A percentile compares a stretch with the other conserved stretches of the same genome.
These are phyloP conservation scores for Dentipellis fragilis DNA, from an alignment of 768 basidiomycete species.

Conservation along the genomic window DNA sequence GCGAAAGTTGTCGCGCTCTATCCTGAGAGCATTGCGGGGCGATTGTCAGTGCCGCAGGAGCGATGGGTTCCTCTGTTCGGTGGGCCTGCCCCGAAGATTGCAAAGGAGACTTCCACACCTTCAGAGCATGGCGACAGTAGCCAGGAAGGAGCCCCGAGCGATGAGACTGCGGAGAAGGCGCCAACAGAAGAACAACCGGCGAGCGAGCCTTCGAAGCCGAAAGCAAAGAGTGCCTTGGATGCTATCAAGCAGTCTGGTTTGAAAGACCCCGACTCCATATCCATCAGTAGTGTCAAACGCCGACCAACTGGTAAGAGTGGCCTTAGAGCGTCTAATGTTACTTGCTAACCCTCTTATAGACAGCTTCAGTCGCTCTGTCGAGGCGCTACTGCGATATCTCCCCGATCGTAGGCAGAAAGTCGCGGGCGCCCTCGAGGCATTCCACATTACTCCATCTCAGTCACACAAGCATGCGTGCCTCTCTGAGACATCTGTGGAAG, in stretches of 20 bases:
- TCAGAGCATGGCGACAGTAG: conserved; percentile 5
- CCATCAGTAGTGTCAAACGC: conserved; percentile 25
- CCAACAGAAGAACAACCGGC: not conserved
- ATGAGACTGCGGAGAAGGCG: conserved; percentile 2
- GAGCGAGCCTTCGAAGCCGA: conserved; percentile 35
- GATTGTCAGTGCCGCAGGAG: conserved; percentile 57
- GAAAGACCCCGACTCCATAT: conserved; percentile 59
- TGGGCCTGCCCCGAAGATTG: conserved; percentile 36
- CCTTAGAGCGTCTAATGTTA: too few species aligned
- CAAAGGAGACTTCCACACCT: conserved; percentile 17
- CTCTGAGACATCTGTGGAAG: conserved; percentile 60
- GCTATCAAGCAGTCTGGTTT: conserved; percentile 31
- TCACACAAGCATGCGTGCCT: conserved; percentile 60
- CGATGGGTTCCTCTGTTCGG: conserved; percentile 81
- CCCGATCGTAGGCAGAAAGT: conserved; percentile 87
- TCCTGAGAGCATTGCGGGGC: conserved; percentile 71
- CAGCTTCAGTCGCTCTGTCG: conserved; percentile 63
- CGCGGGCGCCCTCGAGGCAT: conserved; percentile 58
- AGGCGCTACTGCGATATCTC: conserved; percentile 80
- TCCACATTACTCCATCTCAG: conserved; percentile 59
- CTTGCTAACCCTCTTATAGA: conserved; percentile 27
- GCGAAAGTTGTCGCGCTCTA: conserved; percentile 90
- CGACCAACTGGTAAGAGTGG: conserved; percentile 18
- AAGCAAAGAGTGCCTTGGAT: conserved; percentile 48
- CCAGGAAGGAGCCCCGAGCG: not conserved